Conservation (phyloP, 768 basidiomycete genomes). For the Collybiopsis confluens region DNA sequence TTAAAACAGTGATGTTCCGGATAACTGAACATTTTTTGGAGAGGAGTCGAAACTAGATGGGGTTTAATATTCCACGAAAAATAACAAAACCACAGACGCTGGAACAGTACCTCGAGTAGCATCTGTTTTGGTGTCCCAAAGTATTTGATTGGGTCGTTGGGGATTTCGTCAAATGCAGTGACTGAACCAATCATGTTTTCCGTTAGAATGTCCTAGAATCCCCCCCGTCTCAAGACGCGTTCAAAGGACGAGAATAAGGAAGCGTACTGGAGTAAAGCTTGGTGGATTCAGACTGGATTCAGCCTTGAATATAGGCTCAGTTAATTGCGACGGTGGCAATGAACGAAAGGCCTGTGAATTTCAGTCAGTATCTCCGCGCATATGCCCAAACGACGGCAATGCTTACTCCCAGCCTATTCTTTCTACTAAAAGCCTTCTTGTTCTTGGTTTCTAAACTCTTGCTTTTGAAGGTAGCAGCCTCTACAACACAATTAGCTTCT, state of each 20-base stretch:
- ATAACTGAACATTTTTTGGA: slow-evolving; percentile 70
- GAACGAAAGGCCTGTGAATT: slow-evolving; percentile 1
- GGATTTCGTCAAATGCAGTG: not conserved
- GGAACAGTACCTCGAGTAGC: slow-evolving; percentile 69
- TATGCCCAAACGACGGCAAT: not conserved
- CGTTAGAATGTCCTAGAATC: not conserved
- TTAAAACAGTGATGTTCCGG: slow-evolving; percentile 58
- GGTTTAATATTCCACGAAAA: not conserved
- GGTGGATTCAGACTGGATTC: not conserved
- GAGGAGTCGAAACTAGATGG: slow-evolving; percentile 59
- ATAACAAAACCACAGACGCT: too few species aligned
- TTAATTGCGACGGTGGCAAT: not conserved
- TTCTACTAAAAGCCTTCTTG: slow-evolving; percentile 7
- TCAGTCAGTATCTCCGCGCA: not conserved
- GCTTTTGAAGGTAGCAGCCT: not conserved
- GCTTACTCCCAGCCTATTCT: slow-evolving; percentile 5
- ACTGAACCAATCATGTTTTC: slow-evolving; percentile 4
- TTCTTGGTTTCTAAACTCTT: not conserved
- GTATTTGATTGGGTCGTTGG: slow-evolving; percentile 8
- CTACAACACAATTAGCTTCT: not conserved
- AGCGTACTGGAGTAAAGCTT: not conserved
- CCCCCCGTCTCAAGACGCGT: not conserved
- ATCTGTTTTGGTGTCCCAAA: slow-evolving; percentile 73
- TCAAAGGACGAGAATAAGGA: not conserved
- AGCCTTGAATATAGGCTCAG: not conserved